Percentiles rank a stretch among this genome's conserved stretches.
Evolutionary conservation across 768 basidiomycete genomes (phyloP).

Genomic region (Mycena kentingensis): DNA sequence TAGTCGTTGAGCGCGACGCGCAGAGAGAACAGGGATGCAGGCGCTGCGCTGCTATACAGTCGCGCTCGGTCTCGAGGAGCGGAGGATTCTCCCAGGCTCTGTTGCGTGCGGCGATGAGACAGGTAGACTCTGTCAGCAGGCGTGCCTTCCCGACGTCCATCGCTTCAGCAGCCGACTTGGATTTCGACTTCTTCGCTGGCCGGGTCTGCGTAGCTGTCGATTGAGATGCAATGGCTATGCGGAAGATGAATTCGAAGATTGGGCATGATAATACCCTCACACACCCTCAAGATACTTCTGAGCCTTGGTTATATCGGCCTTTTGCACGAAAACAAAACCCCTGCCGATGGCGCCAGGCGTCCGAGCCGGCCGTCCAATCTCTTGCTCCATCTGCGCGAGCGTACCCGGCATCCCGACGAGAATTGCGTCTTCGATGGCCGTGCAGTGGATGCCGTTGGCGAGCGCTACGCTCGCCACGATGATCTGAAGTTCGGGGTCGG

Average conservation of each 20-base stretch:
- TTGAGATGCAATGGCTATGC: no score
- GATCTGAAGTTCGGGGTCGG: conserved; percentile 5
- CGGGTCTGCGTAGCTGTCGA: no score
- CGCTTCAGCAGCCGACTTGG: no score
- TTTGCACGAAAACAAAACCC: not conserved
- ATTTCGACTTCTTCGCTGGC: no score
- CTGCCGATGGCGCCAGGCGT: not conserved
- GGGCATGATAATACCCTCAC: no score
- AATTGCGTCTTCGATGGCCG: not conserved
- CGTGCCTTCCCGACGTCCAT: not conserved
- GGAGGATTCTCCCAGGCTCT: not conserved
- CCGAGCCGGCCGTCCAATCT: not conserved
- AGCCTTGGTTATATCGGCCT: not conserved
- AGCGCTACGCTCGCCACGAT: conserved; percentile 5
- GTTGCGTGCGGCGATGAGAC: not conserved
- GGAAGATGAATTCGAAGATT: no score
- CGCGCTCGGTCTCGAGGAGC: not conserved
- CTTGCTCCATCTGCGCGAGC: not conserved
- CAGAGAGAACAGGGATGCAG: not conserved
- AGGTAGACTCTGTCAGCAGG: not conserved
- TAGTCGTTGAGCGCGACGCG: not conserved
- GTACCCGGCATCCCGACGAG: not conserved
- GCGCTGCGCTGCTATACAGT: not conserved
- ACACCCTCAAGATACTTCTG: conserved; percentile 3
- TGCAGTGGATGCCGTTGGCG: conserved; percentile 6